Evolutionary conservation across 257 asterid species (phyloP).

Genomic region (Nicotiana otophora): DNA sequence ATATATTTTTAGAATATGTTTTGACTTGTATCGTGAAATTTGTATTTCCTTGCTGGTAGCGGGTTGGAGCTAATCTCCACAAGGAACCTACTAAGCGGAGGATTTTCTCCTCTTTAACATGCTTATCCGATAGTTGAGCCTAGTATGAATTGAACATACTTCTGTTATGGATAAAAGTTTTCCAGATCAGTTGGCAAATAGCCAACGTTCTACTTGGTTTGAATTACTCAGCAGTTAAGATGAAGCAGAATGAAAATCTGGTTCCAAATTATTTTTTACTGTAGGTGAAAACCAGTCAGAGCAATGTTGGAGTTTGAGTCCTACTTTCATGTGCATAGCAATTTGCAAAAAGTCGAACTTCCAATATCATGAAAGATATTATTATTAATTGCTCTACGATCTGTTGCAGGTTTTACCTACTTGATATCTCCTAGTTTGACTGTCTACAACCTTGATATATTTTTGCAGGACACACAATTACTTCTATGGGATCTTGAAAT

Average conservation of each 20-base stretch:
- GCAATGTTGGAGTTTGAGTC: neutral
- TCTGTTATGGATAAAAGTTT: neutral
- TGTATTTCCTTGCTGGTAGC: neutral
- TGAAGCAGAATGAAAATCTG: neutral
- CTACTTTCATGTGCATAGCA: neutral
- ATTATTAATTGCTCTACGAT: neutral
- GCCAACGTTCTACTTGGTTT: neutral
- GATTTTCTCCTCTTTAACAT: neutral
- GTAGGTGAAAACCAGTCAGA: neutral
- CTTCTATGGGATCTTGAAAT: constrained; percentile 95
- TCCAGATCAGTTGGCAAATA: neutral
- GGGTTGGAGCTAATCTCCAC: neutral
- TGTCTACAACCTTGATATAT: neutral
- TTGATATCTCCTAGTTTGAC: neutral
- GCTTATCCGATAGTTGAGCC: neutral
- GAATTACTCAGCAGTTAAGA: neutral
- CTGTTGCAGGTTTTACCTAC: neutral
- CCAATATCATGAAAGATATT: neutral
- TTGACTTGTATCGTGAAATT: neutral
- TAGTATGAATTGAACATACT: neutral
- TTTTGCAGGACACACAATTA: constrained; percentile 73
- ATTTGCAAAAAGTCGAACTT: neutral
- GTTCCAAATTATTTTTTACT: neutral
- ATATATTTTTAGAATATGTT: neutral
- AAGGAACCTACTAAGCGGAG: neutral